Evolutionary conservation across 2,329 filamentous ascomycete species (phyloP).

Genomic region (Fusarium ambrosium): DNA sequence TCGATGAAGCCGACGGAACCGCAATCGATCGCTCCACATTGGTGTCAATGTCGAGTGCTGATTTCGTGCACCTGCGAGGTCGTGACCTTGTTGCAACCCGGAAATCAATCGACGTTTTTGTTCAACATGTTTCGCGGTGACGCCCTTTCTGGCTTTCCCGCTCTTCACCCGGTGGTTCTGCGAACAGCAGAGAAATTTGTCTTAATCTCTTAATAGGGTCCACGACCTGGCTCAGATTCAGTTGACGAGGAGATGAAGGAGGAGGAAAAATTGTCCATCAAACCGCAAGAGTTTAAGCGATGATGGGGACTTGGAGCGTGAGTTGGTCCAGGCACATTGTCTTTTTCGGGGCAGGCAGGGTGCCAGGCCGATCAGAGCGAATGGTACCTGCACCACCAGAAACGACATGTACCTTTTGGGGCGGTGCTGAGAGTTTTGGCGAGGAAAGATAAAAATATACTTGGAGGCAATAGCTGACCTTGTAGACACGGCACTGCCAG

Average conservation of each 20-base stretch:
- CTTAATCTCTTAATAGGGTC: background rate
- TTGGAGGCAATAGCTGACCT: constrained; percentile 4
- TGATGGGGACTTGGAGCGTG: background rate
- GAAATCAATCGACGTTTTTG: constrained; percentile 35
- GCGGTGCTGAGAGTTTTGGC: background rate
- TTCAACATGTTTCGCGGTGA: constrained; percentile 15
- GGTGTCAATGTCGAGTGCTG: constrained; percentile 20
- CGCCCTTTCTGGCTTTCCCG: background rate
- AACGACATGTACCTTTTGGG: constrained; percentile 11
- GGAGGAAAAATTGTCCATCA: background rate
- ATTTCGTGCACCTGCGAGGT: constrained; percentile 36
- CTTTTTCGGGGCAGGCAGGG: constrained; percentile 11
- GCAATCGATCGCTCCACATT: constrained; percentile 12
- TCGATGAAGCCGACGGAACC: constrained; percentile 4
- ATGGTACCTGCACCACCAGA: constrained; percentile 19
- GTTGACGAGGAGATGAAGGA: constrained; percentile 3
- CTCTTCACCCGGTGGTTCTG: background rate
- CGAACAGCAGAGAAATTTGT: background rate
- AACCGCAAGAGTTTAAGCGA: constrained; percentile 6
- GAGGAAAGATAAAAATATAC: constrained; percentile 8
- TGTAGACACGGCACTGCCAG: constrained; percentile 11
- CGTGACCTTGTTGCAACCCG: constrained; percentile 13
- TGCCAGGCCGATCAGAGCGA: constrained; percentile 7
- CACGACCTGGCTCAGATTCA: constrained; percentile 4
- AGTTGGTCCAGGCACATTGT: constrained; percentile 19